Evolutionary conservation across 140 eudicot genomes (phyloP), one percentile per base, ranked within the genome.

Genomic region (Cichorium intybus): DNA sequence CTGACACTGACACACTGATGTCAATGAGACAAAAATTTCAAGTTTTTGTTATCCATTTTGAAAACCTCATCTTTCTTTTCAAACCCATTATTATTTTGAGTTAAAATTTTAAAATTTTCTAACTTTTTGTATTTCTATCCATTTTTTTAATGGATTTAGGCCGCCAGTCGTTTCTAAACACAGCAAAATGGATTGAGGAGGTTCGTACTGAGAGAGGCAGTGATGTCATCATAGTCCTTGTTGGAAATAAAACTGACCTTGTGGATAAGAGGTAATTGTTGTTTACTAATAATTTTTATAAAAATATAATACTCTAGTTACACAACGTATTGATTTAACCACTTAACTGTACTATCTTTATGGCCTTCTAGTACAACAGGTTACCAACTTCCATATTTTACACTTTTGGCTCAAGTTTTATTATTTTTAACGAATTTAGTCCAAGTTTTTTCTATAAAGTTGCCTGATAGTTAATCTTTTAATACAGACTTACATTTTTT

Each of bases 171-270:
- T 88, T 88, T 77, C 50, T 88, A 57, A 88, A 88, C 87, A 82
- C 96, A 16, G 73, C 68, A 70, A 85, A 85, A 68, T 88, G 96
- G 96, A 82, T 88, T 10, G 96, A 88, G 74, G 96, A 85, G 81
- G 96, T 88, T 72, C 96, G 95, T 55, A 85, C 95, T 37, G 96
- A 85, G 73, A 66, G 96, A 69, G 96, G 96, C 33, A 88, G 89
- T 77, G 96, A 88, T 85, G 96, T 88, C 46, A 88, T 88, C 48
- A 77, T 88, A 7, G 96, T 85, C 27, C 90, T 88, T 57, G 96
- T 87, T 68, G 96, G 93, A 70, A 87, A 87, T 57, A 87, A 87
- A 82, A 87, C 96, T 21, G 96, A 88, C 64, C 96, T 88, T 47
- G 96, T 88, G 62, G 96, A 88, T 69, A 88, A 88, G 80, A 88